Evolutionary conservation across 805 yeast genomes (phyloP).

Genomic region (Deakozyma indianensis): DNA sequence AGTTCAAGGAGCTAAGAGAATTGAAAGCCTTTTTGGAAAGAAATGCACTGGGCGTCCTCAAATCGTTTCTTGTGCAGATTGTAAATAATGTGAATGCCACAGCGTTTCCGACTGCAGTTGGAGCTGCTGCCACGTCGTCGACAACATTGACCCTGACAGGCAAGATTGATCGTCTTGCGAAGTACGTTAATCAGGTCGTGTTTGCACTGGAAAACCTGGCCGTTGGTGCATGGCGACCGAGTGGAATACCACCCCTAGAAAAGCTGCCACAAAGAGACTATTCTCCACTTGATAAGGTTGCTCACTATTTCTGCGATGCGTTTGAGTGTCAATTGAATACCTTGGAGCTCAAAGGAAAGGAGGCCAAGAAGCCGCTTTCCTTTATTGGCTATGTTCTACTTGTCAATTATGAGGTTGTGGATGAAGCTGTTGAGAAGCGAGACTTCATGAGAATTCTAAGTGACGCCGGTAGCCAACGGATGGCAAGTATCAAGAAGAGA

Average conservation of each 20-base stretch:
- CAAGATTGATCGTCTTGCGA: constrained; percentile 13
- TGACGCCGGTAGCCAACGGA: constrained; percentile 43
- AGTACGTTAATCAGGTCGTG: constrained; percentile 38
- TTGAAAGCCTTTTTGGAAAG: constrained; percentile 10
- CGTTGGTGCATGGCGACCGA: neutral
- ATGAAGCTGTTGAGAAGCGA: constrained; percentile 19
- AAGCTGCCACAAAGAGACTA: neutral
- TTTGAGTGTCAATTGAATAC: neutral
- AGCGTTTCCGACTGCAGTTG: constrained; percentile 29
- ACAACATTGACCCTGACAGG: constrained; percentile 65
- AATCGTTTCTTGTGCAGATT: constrained; percentile 41
- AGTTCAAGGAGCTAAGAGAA: constrained; percentile 10
- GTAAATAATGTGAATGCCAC: constrained; percentile 32
- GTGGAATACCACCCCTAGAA: neutral
- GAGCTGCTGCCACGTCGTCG: constrained; percentile 22
- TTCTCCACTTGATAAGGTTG: neutral
- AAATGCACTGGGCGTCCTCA: constrained; percentile 17
- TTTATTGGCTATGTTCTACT: constrained; percentile 8
- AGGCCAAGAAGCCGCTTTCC: neutral
- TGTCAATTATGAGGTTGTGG: constrained; percentile 11
- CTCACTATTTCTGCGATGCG: neutral
- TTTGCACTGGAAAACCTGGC: constrained; percentile 3
- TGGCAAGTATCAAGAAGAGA: constrained; percentile 45
- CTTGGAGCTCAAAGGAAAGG: neutral
- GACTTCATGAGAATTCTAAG: constrained; percentile 43